Evolutionary conservation across 2,329 filamentous ascomycete species (phyloP), one percentile per base, ranked within the genome.

Genomic region (Plectosphaerella sp.): DNA sequence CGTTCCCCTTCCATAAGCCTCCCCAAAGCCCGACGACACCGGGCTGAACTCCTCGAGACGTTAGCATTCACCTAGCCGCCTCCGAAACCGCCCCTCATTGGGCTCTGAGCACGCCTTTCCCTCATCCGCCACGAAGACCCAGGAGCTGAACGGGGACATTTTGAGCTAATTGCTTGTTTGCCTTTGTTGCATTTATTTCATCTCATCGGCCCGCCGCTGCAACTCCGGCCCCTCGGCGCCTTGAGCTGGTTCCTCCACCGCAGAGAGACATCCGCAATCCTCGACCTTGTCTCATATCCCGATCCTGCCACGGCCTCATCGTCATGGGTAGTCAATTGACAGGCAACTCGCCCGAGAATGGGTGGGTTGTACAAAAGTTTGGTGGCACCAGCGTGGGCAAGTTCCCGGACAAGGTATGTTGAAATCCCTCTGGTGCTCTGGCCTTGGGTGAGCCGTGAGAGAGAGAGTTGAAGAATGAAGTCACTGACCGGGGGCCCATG

Each of bases 371-470:
- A 48, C 91, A 96, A 69, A 97, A 97, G 72, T 96, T 96, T 69
- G 92, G 92, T 57, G 93, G 93, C 49, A 99, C 93, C 49, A 96
- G 90, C 66, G 89, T 97, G 49, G 94, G 93, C 62, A 97, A 97
- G 73, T 96, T 96, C 63, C 87, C 92, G 49, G 80, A 83, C 60
- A 87, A 87, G 72, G 77, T 80, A 64, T 53, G 72, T 70, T 36
- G 12, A 47, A 33, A 43, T 22, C 41, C 18, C n/a, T 18, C 18
- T 43, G 37, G 7, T 14, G 7, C 37, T 39, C 37, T 39, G 37
- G 14, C 11, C 28, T 12, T 9, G 28, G 11, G 8, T 33, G 28
- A 33, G 28, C 4, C 8, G 8, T 33, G 28, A 33, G 28, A 33
- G 28, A 22, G 22, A 3, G n/a, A n/a, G n/a, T 5, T 33, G 4